Base-by-base conservation (phyloP, 2,329 filamentous ascomycete species). In the Pseudomassariella vexata region DNA sequence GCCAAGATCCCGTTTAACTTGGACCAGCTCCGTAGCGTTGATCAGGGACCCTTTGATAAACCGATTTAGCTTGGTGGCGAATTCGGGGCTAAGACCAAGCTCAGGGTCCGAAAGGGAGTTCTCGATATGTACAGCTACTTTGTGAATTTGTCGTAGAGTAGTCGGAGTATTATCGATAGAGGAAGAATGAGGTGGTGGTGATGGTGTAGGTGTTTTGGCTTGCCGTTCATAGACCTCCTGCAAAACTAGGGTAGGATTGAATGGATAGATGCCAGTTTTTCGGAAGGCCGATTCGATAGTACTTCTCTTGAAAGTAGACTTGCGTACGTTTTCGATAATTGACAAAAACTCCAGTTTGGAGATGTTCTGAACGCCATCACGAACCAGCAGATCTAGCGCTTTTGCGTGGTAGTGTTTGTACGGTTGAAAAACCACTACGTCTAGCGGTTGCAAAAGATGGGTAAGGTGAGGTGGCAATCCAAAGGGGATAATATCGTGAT, bases 401-500 rank as follows among this genome's bases (percentile, higher is more conserved):
- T 30, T 15, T 3, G 25, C 23, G 17, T 34, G 18, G 15, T 26
- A 37, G 23, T 37, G 30, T 28, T 37, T 37, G 11, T 30, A 19
- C 4, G 35, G 35, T 16, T 32, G 21, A 15, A 37, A 37, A 17
- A 37, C 28, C 5, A 18, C 31, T 11, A 37, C 25, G 20, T 37
- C 30, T 20, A 37, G 26, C 10, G 30, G 35, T 12, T 37, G 26
- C 5, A 37, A 24, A n/a, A 37, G 19, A 28, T 22, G 36, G 5
- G 20, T 31, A 10, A 31, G 19, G 16, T 31, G 22, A n/a, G 29
- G 29, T 9, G 29, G 34, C 19, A 41, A 17, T 6, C 31, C 30
- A 29, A 41, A 41, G 16, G 27, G 33, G 14, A 41, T 26, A 14
- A 41, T 41, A 12, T 32, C 19, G 17, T 41, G 22, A 7, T 23